phyloP scores from a whole-genome alignment of 2,329 filamentous ascomycete species.

The Sporothrix brasiliensis region DNA sequence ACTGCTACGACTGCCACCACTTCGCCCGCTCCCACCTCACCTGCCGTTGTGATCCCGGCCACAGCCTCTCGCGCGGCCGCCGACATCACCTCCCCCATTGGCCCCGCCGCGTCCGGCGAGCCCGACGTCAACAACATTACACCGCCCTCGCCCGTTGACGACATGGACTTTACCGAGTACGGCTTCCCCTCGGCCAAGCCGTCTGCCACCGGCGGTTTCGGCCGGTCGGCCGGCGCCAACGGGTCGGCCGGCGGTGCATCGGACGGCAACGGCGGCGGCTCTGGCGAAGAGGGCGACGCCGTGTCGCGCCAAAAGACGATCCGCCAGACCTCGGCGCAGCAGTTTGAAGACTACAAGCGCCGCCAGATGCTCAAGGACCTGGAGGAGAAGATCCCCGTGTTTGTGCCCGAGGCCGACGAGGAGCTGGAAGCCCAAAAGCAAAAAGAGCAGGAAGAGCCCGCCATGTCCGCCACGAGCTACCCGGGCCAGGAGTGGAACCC shows the following conservation, averaged over 20 bases:
- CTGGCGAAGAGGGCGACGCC: slow-evolving; percentile 24
- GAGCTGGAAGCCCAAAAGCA: slow-evolving; percentile 41
- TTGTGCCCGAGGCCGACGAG: slow-evolving; percentile 41
- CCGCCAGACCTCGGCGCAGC: slow-evolving; percentile 41
- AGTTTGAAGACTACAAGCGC: slow-evolving; percentile 51
- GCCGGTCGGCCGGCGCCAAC: slow-evolving; percentile 30
- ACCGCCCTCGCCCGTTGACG: slow-evolving; percentile 46
- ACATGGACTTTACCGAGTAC: slow-evolving; percentile 45
- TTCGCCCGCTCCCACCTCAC: slow-evolving; percentile 23
- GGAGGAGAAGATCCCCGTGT: slow-evolving; percentile 58
- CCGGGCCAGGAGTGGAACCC: slow-evolving; percentile 73
- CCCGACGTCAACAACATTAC: slow-evolving; percentile 12
- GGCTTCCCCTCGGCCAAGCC: slow-evolving; percentile 14
- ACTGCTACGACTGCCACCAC: not conserved
- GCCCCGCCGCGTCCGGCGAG: not conserved
- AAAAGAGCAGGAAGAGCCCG: slow-evolving; percentile 50
- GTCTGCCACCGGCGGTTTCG: slow-evolving; percentile 32
- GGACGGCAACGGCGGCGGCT: slow-evolving; percentile 28
- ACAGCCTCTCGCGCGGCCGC: not conserved
- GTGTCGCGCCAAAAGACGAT: slow-evolving; percentile 39
- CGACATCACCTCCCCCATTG: slow-evolving; percentile 19
- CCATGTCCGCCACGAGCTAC: slow-evolving; percentile 69
- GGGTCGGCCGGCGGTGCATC: not conserved
- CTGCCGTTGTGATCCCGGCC: not conserved
- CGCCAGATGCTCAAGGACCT: slow-evolving; percentile 50